These are phyloP conservation scores for Taphrina flavorubra DNA, from an alignment of 1,139 yeast species.

Conservation along the genomic window DNA sequence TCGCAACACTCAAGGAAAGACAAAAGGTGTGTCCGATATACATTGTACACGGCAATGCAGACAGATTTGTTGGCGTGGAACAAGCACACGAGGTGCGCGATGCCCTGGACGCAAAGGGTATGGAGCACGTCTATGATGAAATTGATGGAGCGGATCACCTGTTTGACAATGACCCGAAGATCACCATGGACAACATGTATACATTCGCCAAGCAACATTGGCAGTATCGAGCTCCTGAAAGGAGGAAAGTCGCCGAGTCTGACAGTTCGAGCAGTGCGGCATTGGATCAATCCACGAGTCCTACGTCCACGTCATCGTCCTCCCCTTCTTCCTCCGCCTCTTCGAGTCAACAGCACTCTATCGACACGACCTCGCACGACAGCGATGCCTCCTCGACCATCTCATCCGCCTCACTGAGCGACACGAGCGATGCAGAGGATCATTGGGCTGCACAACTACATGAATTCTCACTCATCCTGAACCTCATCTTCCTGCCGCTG, in stretches of 20 bases:
- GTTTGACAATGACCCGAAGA: constrained; percentile 15
- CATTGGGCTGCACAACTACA: constrained; percentile 35
- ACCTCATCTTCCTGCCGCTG: constrained; percentile 32
- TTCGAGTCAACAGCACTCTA: background rate
- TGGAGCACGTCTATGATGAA: constrained; percentile 12
- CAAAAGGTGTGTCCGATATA: constrained; percentile 18
- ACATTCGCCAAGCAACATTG: background rate
- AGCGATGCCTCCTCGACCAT: background rate
- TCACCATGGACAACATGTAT: constrained; percentile 22
- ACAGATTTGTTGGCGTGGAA: constrained; percentile 23
- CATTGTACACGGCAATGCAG: constrained; percentile 29
- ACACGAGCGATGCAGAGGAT: constrained; percentile 18
- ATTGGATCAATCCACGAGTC: background rate
- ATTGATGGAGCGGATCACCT: constrained; percentile 25
- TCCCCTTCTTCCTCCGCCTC: background rate
- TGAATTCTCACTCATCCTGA: constrained; percentile 24
- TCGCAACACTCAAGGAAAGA: background rate
- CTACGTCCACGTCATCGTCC: background rate
- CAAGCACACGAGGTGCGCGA: constrained; percentile 18
- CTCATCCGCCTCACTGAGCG: background rate
- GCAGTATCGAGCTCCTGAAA: background rate
- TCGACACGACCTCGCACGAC: constrained; percentile 3
- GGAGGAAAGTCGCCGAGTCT: too few species aligned
- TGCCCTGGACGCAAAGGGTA: background rate
- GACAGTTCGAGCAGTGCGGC: background rate